phyloP scores from a whole-genome alignment of 2,329 filamentous ascomycete species.

The Claviceps sp. region DNA sequence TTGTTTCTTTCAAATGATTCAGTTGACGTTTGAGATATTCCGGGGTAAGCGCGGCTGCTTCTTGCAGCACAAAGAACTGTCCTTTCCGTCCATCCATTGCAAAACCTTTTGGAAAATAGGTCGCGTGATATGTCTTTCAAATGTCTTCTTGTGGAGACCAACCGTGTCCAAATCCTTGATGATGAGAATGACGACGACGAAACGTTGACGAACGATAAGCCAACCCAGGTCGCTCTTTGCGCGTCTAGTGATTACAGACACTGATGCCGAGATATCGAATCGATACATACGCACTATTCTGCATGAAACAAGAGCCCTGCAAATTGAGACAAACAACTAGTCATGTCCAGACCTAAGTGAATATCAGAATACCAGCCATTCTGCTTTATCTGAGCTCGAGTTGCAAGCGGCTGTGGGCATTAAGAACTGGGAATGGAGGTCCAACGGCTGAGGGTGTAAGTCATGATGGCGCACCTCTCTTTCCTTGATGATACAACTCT shows the following conservation, averaged over 20 bases:
- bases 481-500: not conserved
- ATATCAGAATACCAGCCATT: not conserved
- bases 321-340: not conserved
- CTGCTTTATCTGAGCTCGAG: not conserved
- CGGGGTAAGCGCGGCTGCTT: not conserved
- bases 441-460: not conserved
- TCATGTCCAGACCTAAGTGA: not conserved
- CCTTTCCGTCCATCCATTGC: not conserved
- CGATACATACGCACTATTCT: not conserved
- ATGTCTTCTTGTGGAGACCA: not conserved
- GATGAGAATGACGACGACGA: too few relatives aligned
- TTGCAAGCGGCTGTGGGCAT: not conserved
- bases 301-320: not conserved
- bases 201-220: not conserved
- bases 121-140: not conserved
- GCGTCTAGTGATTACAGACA: not conserved
- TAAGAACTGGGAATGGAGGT: not conserved
- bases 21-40: not conserved
- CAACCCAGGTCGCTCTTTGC: not conserved
- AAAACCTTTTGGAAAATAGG: not conserved
- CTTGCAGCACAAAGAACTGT: not conserved
- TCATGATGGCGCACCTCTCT: not conserved
- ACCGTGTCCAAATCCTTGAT: not conserved
- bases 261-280: not conserved
- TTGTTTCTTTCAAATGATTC: not conserved